These are phyloP conservation scores for Sonneratia alba DNA, from an alignment of 345 rosid genomes.

Conservation along the genomic window DNA sequence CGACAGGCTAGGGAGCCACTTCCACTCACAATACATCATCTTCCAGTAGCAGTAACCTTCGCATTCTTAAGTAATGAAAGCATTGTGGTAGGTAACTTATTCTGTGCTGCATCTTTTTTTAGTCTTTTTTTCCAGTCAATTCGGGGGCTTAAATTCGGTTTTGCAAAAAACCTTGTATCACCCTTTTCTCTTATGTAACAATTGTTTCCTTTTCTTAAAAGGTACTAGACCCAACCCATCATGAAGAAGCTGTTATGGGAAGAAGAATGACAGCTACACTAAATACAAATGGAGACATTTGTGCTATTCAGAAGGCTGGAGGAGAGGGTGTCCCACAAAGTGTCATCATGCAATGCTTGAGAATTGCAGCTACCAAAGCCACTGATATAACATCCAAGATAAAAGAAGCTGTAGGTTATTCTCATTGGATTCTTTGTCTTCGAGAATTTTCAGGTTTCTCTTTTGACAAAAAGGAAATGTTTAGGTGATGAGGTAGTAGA, in stretches of 20 bases:
- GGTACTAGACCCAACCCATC: conserved; percentile 63
- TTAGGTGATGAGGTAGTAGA: neutral
- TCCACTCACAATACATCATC: conserved; percentile 87
- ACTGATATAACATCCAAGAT: conserved; percentile 55
- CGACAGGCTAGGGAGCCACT: conserved; percentile 77
- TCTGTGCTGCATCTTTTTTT: neutral
- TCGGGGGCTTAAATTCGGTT: neutral
- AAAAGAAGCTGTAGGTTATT: conserved; percentile 51
- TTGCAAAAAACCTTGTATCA: neutral
- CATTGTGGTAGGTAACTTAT: conserved; percentile 39
- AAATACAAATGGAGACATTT: conserved; percentile 86
- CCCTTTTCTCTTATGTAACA: neutral
- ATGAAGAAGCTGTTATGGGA: conserved; percentile 79
- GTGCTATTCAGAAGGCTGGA: conserved; percentile 73
- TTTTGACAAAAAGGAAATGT: neutral
- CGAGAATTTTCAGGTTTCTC: neutral
- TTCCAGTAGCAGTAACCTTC: conserved; percentile 87
- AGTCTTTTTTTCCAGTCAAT: neutral
- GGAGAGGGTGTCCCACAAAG: conserved; percentile 56
- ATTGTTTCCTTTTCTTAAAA: conserved; percentile 5
- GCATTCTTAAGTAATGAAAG: conserved; percentile 60
- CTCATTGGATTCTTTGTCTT: neutral
- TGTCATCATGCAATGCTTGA: conserved; percentile 55
- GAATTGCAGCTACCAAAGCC: conserved; percentile 47
- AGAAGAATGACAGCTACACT: conserved; percentile 89